phyloP scores from a whole-genome alignment of 257 asterid species.

The Lavandula angustifolia region DNA sequence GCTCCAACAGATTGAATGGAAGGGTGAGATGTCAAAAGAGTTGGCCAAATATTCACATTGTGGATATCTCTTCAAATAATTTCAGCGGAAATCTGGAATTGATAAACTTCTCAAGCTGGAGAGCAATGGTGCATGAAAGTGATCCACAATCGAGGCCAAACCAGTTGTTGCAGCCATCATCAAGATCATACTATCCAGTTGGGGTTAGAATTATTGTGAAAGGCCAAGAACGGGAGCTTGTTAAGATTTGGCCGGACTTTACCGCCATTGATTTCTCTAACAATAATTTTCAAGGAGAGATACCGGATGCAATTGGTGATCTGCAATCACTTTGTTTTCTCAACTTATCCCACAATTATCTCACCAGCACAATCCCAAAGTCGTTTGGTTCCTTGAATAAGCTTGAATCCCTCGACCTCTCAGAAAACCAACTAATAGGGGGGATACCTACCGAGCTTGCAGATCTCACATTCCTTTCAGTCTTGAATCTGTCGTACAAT shows the following conservation, averaged over 20 bases:
- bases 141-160: no score
- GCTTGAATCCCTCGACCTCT: neutral
- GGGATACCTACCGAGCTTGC: no score
- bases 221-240: constrained; percentile 31
- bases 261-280: constrained; percentile 54
- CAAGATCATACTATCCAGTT: no score
- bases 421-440: neutral
- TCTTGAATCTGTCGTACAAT: no score
- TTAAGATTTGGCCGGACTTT: constrained; percentile 33
- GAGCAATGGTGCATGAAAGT: neutral
- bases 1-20: constrained; percentile 4
- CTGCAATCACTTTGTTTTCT: constrained; percentile 40
- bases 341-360: constrained; percentile 29
- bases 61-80: neutral
- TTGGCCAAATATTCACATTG: constrained; percentile 9
- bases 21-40: neutral
- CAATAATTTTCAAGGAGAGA: constrained; percentile 47
- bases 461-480: no score
- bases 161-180: no score
- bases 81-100: neutral
- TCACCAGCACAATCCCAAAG: neutral
- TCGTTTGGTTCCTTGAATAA: neutral
- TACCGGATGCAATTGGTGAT: constrained; percentile 43
- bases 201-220: constrained; percentile 37
- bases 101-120: neutral